Base-by-base conservation (phyloP, 176 grass and related monocot genomes). In the Carex parvula region DNA sequence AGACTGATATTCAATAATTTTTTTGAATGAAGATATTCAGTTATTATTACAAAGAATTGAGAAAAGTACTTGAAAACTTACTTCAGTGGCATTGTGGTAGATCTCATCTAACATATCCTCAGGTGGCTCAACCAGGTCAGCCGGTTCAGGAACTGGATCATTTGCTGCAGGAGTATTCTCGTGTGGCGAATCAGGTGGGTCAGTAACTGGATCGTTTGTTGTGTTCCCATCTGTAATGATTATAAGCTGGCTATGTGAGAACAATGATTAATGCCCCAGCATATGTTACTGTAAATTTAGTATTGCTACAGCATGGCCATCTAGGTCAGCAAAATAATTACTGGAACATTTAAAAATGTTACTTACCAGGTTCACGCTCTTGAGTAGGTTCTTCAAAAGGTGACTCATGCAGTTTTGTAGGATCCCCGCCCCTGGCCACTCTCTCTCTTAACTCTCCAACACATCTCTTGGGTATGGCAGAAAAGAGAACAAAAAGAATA, bases 71-170 rank as follows among this genome's bases (percentile, higher is more conserved):
- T 39, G 24, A 82, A 76, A 65, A 79, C 65, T 91, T 91, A 93
- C 95, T 74, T 80, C 70, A 85, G 91, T 86, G 17, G 88, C 20
- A 13, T 82, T 91, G 64, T 86, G 64, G 13, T 91, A 98, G 20
- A 93, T 90, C 60, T 94, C 92, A 26, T 98, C 75, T 55, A 93
- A 84, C 75, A 94, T 64, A 79, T 94, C 92, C 81, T 97, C 90
- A 85, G 92, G 86, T 84, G 88, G 83, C 16, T 82, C 72, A 73
- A 58, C 71, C 9, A 6, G 42, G 41, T 73, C 70, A 73, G 18
- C 37, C 70, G 10, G 17, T n/a, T 73, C 70, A 52, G 70, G 42
- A 74, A 74, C 44, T 37, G 62, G 64, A 24, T 87, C 79, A 15
- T 76, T 55, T 5, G 72, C 6, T 13, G 9, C 48, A 15, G 6